These are phyloP conservation scores for Chaetomidium leptoderma DNA, from an alignment of 495 filamentous ascomycete genomes.

Conservation along the genomic window DNA sequence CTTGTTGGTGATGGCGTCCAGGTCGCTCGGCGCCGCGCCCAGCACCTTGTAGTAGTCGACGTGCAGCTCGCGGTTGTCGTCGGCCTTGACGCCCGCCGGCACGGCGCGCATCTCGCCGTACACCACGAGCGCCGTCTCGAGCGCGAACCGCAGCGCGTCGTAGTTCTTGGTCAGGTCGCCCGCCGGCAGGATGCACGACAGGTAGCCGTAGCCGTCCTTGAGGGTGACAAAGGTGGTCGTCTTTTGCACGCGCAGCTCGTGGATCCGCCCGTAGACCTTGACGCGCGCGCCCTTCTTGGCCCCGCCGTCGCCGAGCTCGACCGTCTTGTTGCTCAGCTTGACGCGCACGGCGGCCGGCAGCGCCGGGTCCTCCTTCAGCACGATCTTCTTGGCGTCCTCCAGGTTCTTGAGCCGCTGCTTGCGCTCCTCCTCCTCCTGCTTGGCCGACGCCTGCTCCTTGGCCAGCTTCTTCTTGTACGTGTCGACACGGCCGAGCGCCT, in stretches of 20 bases:
- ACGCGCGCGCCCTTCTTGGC: slow-evolving; percentile 69
- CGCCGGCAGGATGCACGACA: slow-evolving; percentile 78
- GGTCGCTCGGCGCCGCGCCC: slow-evolving; percentile 71
- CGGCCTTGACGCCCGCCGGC: slow-evolving; percentile 72
- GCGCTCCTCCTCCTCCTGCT: slow-evolving; percentile 67
- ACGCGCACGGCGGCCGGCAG: slow-evolving; percentile 75
- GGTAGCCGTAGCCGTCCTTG: slow-evolving; percentile 79
- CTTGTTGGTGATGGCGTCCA: slow-evolving; percentile 90
- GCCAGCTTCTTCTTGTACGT: slow-evolving; percentile 71
- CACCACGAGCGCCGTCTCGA: slow-evolving; percentile 82
- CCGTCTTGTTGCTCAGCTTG: slow-evolving; percentile 62
- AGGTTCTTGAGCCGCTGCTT: slow-evolving; percentile 59
- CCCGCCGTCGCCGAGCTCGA: slow-evolving; percentile 59
- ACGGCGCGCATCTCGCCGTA: slow-evolving; percentile 86
- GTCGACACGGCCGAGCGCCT: slow-evolving; percentile 67
- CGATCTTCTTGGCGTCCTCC: slow-evolving; percentile 84
- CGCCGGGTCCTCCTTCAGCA: slow-evolving; percentile 74
- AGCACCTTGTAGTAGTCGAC: slow-evolving; percentile 90
- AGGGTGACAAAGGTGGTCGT: slow-evolving; percentile 83
- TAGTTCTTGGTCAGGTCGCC: slow-evolving; percentile 86
- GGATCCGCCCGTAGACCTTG: slow-evolving; percentile 78
- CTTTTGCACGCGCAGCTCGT: slow-evolving; percentile 80
- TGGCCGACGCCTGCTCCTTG: slow-evolving; percentile 63
- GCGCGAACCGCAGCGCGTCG: slow-evolving; percentile 82
- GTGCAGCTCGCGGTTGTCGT: slow-evolving; percentile 84